phyloP scores from a whole-genome alignment of 2,329 filamentous ascomycete species.

The Apiospora rasikravindrae region DNA sequence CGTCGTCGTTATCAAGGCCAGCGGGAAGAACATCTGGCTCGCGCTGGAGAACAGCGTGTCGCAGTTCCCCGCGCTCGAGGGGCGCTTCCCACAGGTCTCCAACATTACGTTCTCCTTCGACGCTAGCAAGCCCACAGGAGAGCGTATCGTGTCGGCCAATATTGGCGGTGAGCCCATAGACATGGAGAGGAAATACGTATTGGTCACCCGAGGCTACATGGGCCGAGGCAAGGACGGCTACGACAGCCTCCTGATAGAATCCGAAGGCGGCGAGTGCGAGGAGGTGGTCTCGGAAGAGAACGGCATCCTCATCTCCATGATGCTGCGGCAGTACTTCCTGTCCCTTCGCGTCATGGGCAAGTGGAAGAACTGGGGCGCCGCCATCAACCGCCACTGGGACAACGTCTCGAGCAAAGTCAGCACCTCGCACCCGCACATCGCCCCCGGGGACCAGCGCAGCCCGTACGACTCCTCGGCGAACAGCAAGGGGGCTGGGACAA shows the following conservation, averaged over 20 bases:
- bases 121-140: slow-evolving; percentile 61
- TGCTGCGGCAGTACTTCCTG: slow-evolving; percentile 91
- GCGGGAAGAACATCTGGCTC: slow-evolving; percentile 74
- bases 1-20: slow-evolving; percentile 76
- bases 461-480: slow-evolving; percentile 13
- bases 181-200: slow-evolving; percentile 66
- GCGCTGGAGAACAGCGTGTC: slow-evolving; percentile 86
- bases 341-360: slow-evolving; percentile 79
- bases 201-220: slow-evolving; percentile 90
- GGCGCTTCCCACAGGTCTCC: slow-evolving; percentile 84
- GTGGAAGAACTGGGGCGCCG: slow-evolving; percentile 74
- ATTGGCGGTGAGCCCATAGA: slow-evolving; percentile 69
- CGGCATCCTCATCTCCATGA: slow-evolving; percentile 82
- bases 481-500: slow-evolving; percentile 40
- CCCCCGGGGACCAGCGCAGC: slow-evolving; percentile 38
- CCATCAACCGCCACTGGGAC: slow-evolving; percentile 69
- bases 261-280: slow-evolving; percentile 76
- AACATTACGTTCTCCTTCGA: slow-evolving; percentile 81
- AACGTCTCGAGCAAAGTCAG: slow-evolving; percentile 67
- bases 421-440: slow-evolving; percentile 51
- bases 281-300: slow-evolving; percentile 86
- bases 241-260: slow-evolving; percentile 73
- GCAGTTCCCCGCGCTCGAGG: slow-evolving; percentile 82
- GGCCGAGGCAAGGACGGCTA: slow-evolving; percentile 87
- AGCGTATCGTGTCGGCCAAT: slow-evolving; percentile 66